Evolutionary conservation across 306 rosid genomes (phyloP).

Genomic region (Dalbergia cultrata): DNA sequence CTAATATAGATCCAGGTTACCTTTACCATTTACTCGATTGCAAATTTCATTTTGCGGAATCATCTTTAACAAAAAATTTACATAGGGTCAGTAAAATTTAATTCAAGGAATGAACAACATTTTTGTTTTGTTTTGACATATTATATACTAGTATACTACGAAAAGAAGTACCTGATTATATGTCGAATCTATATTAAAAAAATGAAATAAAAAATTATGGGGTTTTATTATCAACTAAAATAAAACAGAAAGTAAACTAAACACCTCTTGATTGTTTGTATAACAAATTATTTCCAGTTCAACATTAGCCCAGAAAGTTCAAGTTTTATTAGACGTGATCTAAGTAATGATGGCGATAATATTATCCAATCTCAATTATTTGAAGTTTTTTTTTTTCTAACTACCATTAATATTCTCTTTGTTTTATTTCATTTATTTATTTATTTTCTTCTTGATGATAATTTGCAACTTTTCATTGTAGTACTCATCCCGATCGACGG

Average conservation of each 20-base stretch:
- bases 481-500: constrained; percentile 59
- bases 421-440: not conserved
- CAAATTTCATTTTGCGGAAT: not conserved
- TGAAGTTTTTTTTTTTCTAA: constrained; percentile 5
- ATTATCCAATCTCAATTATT: constrained; percentile 28
- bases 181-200: not conserved
- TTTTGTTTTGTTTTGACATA: not conserved
- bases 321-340: not conserved
- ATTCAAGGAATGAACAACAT: not conserved
- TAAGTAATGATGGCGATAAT: not conserved
- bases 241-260: not conserved
- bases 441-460: not conserved
- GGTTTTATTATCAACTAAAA: not conserved
- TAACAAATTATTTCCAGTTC: not conserved
- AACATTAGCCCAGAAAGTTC: not conserved
- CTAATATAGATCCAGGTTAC: not conserved
- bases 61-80: not conserved
- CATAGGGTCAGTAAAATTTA: not conserved
- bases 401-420: not conserved
- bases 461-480: constrained; percentile 39
- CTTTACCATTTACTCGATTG: not conserved
- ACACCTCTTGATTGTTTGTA: not conserved
- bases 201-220: not conserved
- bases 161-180: not conserved
- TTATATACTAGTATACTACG: not conserved